Percentiles rank a stretch among this genome's conserved stretches.
phyloP scores from a whole-genome alignment of 2,329 filamentous ascomycete species.

The Aspergillus novoparasiticus region DNA sequence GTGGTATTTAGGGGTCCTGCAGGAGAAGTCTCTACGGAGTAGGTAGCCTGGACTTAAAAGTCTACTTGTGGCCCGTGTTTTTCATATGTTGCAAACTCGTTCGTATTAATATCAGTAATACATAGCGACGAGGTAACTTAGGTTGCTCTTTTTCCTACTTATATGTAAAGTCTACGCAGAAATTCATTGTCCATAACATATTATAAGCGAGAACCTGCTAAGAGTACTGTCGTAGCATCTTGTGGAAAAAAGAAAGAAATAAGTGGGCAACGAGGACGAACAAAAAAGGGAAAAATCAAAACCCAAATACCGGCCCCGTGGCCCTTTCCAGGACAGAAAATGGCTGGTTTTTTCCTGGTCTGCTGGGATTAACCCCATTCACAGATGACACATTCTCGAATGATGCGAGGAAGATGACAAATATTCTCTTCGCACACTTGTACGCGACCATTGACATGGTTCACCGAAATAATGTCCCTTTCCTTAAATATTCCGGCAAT shows the following conservation, averaged over 20 bases:
- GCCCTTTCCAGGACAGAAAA: no score
- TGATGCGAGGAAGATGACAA: not conserved
- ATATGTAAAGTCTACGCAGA: no score
- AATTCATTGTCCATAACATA: not conserved
- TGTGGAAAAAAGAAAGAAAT: not conserved
- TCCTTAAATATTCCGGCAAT: not conserved
- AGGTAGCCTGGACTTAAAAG: no score
- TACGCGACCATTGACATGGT: not conserved
- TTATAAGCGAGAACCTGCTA: not conserved
- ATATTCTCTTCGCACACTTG: not conserved
- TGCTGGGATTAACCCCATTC: not conserved
- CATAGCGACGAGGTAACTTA: no score
- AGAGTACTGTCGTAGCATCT: not conserved
- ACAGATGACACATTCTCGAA: not conserved
- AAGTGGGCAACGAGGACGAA: not conserved
- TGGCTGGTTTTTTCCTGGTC: no score
- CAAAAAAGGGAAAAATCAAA: not conserved
- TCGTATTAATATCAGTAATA: no score
- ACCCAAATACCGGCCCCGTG: no score
- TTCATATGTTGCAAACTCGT: no score
- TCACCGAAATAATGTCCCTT: not conserved
- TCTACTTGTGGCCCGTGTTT: no score
- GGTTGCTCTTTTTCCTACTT: no score
- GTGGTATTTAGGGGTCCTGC: not conserved
- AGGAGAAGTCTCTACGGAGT: not conserved